A percentile compares a stretch with the other conserved stretches of the same genome.
These are phyloP conservation scores for Mycena belliarum DNA, from an alignment of 768 basidiomycete species.

Conservation along the genomic window DNA sequence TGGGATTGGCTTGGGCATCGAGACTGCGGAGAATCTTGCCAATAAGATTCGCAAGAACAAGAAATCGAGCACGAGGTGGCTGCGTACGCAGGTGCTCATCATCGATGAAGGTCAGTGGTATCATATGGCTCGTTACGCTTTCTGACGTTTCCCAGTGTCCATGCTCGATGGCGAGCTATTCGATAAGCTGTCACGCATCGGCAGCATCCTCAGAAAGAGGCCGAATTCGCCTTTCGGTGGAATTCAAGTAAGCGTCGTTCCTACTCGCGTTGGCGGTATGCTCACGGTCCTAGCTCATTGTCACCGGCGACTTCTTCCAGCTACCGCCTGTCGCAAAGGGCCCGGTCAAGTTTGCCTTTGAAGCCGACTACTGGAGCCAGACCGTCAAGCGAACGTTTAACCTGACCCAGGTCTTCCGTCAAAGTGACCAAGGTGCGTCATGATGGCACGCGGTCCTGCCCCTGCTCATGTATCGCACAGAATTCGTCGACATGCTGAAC, in stretches of 20 bases:
- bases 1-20: slow-evolving; percentile 87
- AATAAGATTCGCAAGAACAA: slow-evolving; percentile 77
- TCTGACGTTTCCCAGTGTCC: slow-evolving; percentile 63
- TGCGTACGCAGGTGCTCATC: slow-evolving; percentile 79
- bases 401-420: slow-evolving; percentile 52
- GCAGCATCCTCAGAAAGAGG: slow-evolving; percentile 59
- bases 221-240: slow-evolving; percentile 87
- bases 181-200: slow-evolving; percentile 84
- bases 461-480: slow-evolving; percentile 68
- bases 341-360: slow-evolving; percentile 88
- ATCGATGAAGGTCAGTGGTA: slow-evolving; percentile 69
- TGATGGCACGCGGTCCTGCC: not conserved
- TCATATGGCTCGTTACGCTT: not conserved
- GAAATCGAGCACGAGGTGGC: slow-evolving; percentile 81
- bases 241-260: slow-evolving; percentile 66
- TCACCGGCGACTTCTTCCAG: slow-evolving; percentile 98
- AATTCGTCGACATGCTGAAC: slow-evolving; percentile 94
- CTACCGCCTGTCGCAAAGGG: slow-evolving; percentile 85
- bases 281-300: slow-evolving; percentile 60
- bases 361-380: slow-evolving; percentile 76
- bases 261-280: not conserved
- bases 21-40: slow-evolving; percentile 59
- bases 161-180: slow-evolving; percentile 96
- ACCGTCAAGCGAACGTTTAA: slow-evolving; percentile 84
- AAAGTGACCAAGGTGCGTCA: not conserved